Base-by-base conservation (phyloP, 2,329 filamentous ascomycete species). In the Colletotrichum lupini region DNA sequence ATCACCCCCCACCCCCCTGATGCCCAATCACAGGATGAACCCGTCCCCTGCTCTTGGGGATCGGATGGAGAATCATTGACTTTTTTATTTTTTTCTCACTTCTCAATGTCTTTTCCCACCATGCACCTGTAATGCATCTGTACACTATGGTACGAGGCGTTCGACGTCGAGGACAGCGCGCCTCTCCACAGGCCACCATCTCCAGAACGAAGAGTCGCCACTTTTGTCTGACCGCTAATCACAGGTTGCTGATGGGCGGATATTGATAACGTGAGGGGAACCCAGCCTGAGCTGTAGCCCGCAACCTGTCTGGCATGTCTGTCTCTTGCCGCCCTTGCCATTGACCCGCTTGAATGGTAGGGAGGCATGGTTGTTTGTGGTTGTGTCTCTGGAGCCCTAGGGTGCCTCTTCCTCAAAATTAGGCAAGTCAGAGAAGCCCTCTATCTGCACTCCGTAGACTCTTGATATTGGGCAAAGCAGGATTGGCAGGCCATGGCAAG, bases 1-100 rank as follows among this genome's bases (percentile, higher is more conserved):
- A 35, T 35, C 46, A 60, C 28, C 19, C 9, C 5, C 14, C 3
- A n/a, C 19, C 8, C 5, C 14, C 3, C 60, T 64, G 37, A 19
- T 49, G 42, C 42, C 72, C 74, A 75, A 75, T 75, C 64, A 75
- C 24, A 35, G 24, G 52, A 59, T 24, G 52, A 22, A 53, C 61
- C 5, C 16, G 22, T 58, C 14, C 4, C 19, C 19, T n/a, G 19
- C 42, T 22, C 42, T 22, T 49, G 19, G 42, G 42, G 42, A 49
- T 49, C 19, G 19, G 42, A 49, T 49, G 42, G 42, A 49, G 42
- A 11, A n/a, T 49, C 42, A 49, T 49, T 49, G 42, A 19, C 19
- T n/a, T 22, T 49, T 49, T n/a, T 49, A 3, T 22, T 49, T 22
- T n/a, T 11, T 11, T 49, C 42, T 49, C 42, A 49, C 19, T 22